A percentile compares a stretch with the other conserved stretches of the same genome.
phyloP scores from a whole-genome alignment of 2,329 filamentous ascomycete species.

The Verticillium nonalfalfae region DNA sequence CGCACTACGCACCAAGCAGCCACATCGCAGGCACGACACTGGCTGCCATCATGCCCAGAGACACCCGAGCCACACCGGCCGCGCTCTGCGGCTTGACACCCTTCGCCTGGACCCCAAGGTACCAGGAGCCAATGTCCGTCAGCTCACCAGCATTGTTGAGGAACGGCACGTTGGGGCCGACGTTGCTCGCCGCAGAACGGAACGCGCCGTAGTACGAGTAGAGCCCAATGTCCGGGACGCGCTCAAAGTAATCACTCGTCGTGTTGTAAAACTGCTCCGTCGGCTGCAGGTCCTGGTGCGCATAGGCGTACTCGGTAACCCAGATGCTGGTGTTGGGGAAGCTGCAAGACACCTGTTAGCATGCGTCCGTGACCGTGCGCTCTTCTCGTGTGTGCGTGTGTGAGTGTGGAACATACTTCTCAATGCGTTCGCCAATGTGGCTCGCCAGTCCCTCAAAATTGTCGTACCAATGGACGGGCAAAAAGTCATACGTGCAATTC shows the following conservation, averaged over 20 bases:
- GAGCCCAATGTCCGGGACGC: constrained; percentile 51
- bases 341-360: constrained; percentile 21
- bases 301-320: constrained; percentile 71
- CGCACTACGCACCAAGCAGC: neutral
- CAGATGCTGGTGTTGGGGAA: constrained; percentile 61
- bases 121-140: constrained; percentile 73
- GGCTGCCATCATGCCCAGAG: constrained; percentile 2
- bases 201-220: constrained; percentile 78
- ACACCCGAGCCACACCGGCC: neutral
- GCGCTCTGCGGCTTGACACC: constrained; percentile 29
- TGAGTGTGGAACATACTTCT: constrained; percentile 22
- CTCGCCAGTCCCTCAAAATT: constrained; percentile 62
- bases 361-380: constrained; percentile 11
- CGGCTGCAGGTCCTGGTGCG: constrained; percentile 45
- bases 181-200: constrained; percentile 61
- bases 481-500: constrained; percentile 57
- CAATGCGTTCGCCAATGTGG: constrained; percentile 55
- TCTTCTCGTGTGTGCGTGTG: neutral
- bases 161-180: constrained; percentile 68
- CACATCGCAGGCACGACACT: neutral
- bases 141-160: constrained; percentile 60
- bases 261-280: constrained; percentile 65
- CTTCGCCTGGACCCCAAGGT: constrained; percentile 53
- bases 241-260: constrained; percentile 61
- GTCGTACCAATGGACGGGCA: constrained; percentile 64